phyloP scores from a whole-genome alignment of 306 rosid genomes.

The Inga laurina region DNA sequence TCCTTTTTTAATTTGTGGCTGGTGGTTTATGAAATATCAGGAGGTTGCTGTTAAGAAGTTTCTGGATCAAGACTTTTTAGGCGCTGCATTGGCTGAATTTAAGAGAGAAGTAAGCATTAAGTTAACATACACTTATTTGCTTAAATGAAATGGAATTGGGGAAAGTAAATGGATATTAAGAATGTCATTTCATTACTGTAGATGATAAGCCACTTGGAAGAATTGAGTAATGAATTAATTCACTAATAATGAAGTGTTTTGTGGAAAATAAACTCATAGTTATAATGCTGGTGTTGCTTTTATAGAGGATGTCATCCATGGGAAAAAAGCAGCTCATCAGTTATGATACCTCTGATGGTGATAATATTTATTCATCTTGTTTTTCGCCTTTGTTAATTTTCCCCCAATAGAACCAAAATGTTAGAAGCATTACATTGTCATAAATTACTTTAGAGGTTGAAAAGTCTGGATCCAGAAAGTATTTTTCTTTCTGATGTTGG shows the following conservation, averaged over 20 bases:
- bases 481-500: not conserved
- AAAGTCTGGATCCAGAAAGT: not conserved
- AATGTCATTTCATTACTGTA: not conserved
- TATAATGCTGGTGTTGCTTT: not conserved
- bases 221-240: not conserved
- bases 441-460: not conserved
- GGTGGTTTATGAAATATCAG: constrained; percentile 55
- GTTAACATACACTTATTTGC: not conserved
- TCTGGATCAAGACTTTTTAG: constrained; percentile 98
- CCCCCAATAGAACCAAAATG: not conserved
- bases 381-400: not conserved
- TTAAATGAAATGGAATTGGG: not conserved
- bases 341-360: not conserved
- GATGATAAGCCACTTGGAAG: constrained; percentile 5
- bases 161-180: not conserved
- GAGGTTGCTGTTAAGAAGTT: constrained; percentile 99
- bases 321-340: not conserved
- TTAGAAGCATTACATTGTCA: not conserved
- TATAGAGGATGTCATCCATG: not conserved
- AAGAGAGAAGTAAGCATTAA: constrained; percentile 90
- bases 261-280: not conserved
- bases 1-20: constrained; percentile 33
- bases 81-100: constrained; percentile 99
- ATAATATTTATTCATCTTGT: not conserved
- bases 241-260: not conserved